Conservation (phyloP, 495 filamentous ascomycete genomes). For the Trichoderma reesei region DNA sequence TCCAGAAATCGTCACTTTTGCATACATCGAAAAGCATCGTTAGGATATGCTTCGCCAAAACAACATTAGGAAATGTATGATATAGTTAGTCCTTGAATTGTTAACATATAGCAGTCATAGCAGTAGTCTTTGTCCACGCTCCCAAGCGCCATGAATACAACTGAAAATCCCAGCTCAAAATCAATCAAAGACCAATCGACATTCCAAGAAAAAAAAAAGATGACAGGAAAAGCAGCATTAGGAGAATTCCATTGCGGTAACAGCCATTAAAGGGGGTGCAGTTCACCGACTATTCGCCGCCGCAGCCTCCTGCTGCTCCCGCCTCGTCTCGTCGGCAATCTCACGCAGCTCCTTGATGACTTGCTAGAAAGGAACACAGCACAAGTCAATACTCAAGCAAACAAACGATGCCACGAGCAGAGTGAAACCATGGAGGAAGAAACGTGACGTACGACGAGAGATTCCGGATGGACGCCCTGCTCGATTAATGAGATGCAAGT, state of each 20-base stretch:
- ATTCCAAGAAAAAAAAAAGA: background rate
- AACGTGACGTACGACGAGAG: constrained; percentile 62
- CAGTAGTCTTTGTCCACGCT: background rate
- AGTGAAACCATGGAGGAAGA: background rate
- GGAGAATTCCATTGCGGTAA: background rate
- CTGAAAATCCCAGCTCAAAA: constrained; percentile 1
- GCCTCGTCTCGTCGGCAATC: constrained; percentile 39
- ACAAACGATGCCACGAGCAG: background rate
- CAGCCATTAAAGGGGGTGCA: background rate
- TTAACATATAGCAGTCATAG: background rate
- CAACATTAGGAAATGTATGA: too few species aligned
- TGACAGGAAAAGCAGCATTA: background rate
- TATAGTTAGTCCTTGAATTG: background rate
- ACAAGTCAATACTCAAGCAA: background rate
- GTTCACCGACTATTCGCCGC: constrained; percentile 1
- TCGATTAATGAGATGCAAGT: constrained; percentile 94
- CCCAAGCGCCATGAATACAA: background rate
- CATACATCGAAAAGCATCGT: background rate
- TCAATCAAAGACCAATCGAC: background rate
- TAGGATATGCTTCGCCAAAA: background rate
- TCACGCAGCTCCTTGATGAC: constrained; percentile 65
- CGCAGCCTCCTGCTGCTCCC: constrained; percentile 14
- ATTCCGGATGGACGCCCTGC: constrained; percentile 94
- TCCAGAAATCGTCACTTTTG: background rate
- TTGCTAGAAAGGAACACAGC: constrained; percentile 33